Evolutionary conservation across 768 basidiomycete genomes (phyloP), one percentile per base, ranked within the genome.

Genomic region (Rhodotorula babjevae): DNA sequence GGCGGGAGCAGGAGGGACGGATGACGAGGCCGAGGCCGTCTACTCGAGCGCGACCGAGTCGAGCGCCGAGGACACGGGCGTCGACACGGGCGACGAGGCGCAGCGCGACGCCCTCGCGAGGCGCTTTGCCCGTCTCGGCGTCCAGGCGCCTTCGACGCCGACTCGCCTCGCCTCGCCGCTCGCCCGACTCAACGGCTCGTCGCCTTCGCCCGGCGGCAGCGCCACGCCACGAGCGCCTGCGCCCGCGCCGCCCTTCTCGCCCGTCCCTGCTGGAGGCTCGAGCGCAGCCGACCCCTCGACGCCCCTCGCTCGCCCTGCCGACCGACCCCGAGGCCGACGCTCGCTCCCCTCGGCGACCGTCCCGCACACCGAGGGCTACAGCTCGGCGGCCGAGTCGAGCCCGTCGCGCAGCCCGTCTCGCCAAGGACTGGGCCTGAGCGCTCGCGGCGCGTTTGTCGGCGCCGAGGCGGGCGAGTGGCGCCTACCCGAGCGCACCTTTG

Each of bases 381-480:
- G 15, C 40, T 52, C 55, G n/a, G 33, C 56, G 7, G 29, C 61
- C 12, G 73, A 74, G n/a, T 53, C 56, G 8, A 49, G 40, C 19
- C 68, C 65, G 29, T 63, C 61, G 44, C 52, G 71, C 42, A 63
- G 61, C 44, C 66, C 66, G 63, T 68, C 66, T 15, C 46, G 59
- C 18, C 56, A 15, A 8, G 42, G 27, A 29, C 9, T 7, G 33
- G 44, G 44, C 55, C 14, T 27, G 18, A 36, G 65, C 27, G 23
- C 60, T 23, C 49, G n/a, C 0, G 10, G 10, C 3, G 56, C 31
- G n/a, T 49, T 33, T 10, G 57, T 44, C 42, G 72, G 63, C 18
- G 61, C 46, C 1, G 50, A 27, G 14, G 33, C 27, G 46, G 50
- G 55, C 19, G 66, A 74, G 42, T 74, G 73, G 73, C 67, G 36